Evolutionary conservation across 2,329 filamentous ascomycete species (phyloP).

Genomic region (Nannizziopsis arthrosporioides): DNA sequence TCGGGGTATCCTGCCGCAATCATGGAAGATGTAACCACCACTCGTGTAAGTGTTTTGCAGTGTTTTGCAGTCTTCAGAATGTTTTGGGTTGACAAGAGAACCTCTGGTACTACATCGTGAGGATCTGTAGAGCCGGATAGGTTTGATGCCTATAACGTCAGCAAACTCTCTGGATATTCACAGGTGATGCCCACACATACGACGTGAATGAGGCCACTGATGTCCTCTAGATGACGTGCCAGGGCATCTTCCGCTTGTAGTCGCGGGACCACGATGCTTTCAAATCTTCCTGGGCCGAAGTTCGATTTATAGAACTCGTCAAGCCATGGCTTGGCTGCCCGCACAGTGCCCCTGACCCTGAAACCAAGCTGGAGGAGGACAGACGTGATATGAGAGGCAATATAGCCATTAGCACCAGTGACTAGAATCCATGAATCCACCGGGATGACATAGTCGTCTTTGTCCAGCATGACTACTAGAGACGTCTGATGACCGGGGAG

Average conservation of each 20-base stretch:
- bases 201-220: not conserved
- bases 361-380: constrained; percentile 34
- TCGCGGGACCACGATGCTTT: not conserved
- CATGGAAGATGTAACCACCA: constrained; percentile 36
- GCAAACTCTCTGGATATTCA: too few species aligned
- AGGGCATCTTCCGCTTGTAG: not conserved
- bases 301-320: not conserved
- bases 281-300: not conserved
- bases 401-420: constrained; percentile 38
- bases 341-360: constrained; percentile 37
- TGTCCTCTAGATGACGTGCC: not conserved
- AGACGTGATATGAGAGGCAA: constrained; percentile 35
- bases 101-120: not conserved
- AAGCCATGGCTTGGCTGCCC: constrained; percentile 15
- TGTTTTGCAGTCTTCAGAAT: not conserved
- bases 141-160: too few species aligned
- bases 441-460: constrained; percentile 16
- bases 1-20: constrained; percentile 27
- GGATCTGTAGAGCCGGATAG: too few species aligned
- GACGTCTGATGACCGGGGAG: too few species aligned
- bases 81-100: not conserved
- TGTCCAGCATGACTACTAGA: not conserved
- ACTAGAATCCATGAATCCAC: constrained; percentile 32
- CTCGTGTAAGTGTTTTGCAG: constrained; percentile 25
- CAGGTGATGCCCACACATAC: not conserved